A percentile compares a stretch with the other conserved stretches of the same genome.
phyloP scores from a whole-genome alignment of 1,284 basidiomycete genomes.

The Xanthoconium separans region DNA sequence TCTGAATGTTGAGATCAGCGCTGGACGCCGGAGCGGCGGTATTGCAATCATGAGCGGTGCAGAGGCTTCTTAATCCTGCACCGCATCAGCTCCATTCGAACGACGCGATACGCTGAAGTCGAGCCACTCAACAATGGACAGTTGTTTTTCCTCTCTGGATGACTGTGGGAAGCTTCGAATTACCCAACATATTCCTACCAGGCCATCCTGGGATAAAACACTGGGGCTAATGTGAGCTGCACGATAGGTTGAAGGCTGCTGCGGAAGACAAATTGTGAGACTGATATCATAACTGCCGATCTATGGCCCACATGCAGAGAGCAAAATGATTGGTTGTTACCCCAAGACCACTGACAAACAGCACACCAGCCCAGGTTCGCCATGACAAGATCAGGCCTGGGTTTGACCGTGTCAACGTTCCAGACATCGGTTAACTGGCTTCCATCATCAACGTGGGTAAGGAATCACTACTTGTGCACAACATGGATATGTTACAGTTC shows the following conservation, averaged over 20 bases:
- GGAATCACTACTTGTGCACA: too few relatives aligned
- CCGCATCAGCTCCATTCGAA: background rate
- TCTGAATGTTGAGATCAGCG: background rate
- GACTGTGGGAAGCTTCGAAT: background rate
- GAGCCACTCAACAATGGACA: background rate
- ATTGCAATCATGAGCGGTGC: background rate
- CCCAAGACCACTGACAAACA: too few relatives aligned
- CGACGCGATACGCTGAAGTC: background rate
- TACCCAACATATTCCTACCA: background rate
- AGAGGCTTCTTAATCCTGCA: background rate
- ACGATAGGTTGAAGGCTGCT: background rate
- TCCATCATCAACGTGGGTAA: too few relatives aligned
- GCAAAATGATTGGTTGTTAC: too few relatives aligned
- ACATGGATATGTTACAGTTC: too few relatives aligned
- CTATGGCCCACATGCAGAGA: too few relatives aligned
- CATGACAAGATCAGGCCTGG: too few relatives aligned
- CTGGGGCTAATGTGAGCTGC: background rate
- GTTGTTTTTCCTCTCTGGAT: background rate
- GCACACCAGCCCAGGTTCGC: too few relatives aligned
- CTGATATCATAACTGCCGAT: too few relatives aligned
- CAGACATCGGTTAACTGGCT: too few relatives aligned
- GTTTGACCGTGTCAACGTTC: too few relatives aligned
- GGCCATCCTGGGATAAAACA: background rate
- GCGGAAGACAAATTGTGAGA: background rate
- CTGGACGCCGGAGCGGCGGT: background rate